phyloP scores from a whole-genome alignment of 192 early-diverging fungal genomes.

The Phlyctochytrium arcticum region DNA sequence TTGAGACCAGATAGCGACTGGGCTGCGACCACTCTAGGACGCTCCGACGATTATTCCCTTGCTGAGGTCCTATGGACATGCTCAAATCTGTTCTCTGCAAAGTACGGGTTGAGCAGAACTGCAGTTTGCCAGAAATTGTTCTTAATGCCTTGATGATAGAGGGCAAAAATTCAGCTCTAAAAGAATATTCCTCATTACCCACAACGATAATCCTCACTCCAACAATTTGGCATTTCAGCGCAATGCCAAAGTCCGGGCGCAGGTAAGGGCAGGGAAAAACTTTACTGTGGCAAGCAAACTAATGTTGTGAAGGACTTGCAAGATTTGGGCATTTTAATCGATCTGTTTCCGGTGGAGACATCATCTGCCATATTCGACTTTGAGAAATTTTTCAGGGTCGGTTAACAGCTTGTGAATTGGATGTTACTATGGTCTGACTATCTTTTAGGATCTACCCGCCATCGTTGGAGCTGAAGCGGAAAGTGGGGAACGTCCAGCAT shows the following conservation, averaged over 20 bases:
- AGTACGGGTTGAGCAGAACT: slow-evolving; percentile 30
- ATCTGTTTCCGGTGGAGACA: slow-evolving; percentile 59
- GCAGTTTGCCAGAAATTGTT: not conserved
- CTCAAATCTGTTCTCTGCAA: slow-evolving; percentile 54
- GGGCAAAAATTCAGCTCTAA: slow-evolving; percentile 48
- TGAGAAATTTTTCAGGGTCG: slow-evolving; percentile 58
- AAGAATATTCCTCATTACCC: slow-evolving; percentile 71
- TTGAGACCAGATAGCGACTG: slow-evolving; percentile 13
- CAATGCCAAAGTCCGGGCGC: slow-evolving; percentile 47
- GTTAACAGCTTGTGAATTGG: not conserved
- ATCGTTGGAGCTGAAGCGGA: slow-evolving; percentile 16
- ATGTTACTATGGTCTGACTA: not conserved
- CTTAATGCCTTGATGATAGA: slow-evolving; percentile 8
- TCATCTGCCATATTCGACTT: slow-evolving; percentile 47
- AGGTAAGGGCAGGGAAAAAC: slow-evolving; percentile 33
- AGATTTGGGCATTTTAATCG: slow-evolving; percentile 54
- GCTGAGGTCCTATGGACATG: slow-evolving; percentile 64
- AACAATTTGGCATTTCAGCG: slow-evolving; percentile 41
- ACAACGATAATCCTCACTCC: slow-evolving; percentile 60
- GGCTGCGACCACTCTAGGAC: slow-evolving; percentile 29
- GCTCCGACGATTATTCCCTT: slow-evolving; percentile 49
- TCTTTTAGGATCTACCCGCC: slow-evolving; percentile 4
- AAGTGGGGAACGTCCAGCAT: not conserved
- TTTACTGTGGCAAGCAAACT: not conserved
- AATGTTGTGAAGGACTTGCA: slow-evolving; percentile 46